phyloP scores from a whole-genome alignment of 140 eudicot species.

The Anethum foeniculum region DNA sequence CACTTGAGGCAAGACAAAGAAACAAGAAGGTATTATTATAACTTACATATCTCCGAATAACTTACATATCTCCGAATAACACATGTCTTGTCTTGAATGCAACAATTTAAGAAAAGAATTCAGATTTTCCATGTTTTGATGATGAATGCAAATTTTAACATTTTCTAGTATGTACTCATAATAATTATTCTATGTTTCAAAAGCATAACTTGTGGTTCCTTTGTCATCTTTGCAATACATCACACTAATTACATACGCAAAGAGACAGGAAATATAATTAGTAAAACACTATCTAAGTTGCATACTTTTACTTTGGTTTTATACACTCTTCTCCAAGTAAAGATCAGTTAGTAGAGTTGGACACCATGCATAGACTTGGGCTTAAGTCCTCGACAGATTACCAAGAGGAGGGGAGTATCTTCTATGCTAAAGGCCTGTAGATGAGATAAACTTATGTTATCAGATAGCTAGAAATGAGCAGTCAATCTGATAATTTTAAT shows the following conservation, averaged over 20 bases:
- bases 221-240: neutral
- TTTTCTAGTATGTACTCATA: neutral
- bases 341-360: neutral
- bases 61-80: neutral
- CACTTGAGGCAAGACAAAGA: slow-evolving; percentile 18
- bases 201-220: neutral
- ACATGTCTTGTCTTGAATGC: neutral
- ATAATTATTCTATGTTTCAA: neutral
- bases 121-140: neutral
- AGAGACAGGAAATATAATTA: neutral
- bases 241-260: neutral
- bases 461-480: neutral
- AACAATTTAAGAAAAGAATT: neutral
- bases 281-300: neutral
- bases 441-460: neutral
- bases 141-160: neutral
- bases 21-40: neutral
- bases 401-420: neutral
- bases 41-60: neutral
- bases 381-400: neutral
- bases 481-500: neutral
- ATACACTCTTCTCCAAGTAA: neutral
- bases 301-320: neutral
- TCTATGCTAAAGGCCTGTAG: neutral
- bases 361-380: neutral